Evolutionary conservation across 2,329 filamentous ascomycete genomes (phyloP).

Genomic region (Diaporthe ampelina): DNA sequence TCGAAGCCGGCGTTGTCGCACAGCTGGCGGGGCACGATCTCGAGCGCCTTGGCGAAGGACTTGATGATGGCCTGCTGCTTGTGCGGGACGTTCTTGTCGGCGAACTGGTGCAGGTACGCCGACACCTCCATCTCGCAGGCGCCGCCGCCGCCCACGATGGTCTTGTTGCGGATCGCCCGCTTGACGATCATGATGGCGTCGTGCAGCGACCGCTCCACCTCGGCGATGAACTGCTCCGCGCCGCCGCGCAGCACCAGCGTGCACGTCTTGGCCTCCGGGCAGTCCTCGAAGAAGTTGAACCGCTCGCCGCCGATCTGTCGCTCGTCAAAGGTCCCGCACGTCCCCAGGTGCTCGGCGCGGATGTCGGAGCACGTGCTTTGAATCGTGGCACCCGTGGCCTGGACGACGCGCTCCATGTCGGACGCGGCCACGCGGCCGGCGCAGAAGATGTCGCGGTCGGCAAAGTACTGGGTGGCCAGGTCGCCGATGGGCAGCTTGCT

Average conservation of each 20-base stretch:
- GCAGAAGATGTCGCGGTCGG: conserved; percentile 98
- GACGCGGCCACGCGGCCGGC: conserved; percentile 92
- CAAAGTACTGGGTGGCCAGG: conserved; percentile 97
- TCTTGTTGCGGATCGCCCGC: conserved; percentile 94
- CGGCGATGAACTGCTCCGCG: conserved; percentile 98
- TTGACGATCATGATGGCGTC: conserved; percentile 99
- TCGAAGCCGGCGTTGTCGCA: conserved; percentile 99
- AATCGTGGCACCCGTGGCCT: conserved; percentile 91
- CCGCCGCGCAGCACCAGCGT: conserved; percentile 95
- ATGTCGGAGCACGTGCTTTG: conserved; percentile 99
- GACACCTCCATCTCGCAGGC: conserved; percentile 98
- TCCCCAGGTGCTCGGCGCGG: conserved; percentile 87
- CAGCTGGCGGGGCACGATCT: conserved; percentile 95
- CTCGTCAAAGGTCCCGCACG: conserved; percentile 92
- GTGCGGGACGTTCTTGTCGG: conserved; percentile 91
- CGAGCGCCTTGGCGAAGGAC: conserved; percentile 95
- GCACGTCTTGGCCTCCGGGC: conserved; percentile 95
- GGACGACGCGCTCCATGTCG: conserved; percentile 95
- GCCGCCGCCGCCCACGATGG: conserved; percentile 94
- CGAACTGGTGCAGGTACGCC: conserved; percentile 91
- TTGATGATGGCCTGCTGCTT: conserved; percentile 99
- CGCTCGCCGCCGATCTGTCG: conserved; percentile 97
- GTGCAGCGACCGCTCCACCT: conserved; percentile 97
- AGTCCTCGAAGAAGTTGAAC: conserved; percentile 98
- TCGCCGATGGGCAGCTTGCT: conserved; percentile 98